phyloP scores from a whole-genome alignment of 768 basidiomycete species.

The Trametes punicea region DNA sequence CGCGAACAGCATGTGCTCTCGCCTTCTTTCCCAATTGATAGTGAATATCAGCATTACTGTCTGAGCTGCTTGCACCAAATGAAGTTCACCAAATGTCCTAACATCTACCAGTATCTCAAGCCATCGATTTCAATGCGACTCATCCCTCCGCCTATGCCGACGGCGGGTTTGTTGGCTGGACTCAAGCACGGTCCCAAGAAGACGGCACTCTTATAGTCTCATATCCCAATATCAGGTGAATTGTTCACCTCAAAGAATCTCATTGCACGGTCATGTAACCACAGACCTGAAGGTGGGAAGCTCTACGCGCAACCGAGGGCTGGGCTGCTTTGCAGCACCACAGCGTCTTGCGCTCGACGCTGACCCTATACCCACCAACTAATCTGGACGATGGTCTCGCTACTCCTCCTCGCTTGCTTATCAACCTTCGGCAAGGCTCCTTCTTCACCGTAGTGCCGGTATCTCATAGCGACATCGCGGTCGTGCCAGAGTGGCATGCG shows the following conservation, averaged over 20 bases:
- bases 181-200: slow-evolving; percentile 36
- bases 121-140: slow-evolving; percentile 44
- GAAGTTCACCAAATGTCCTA: neutral
- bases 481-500: slow-evolving; percentile 61
- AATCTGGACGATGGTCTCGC: neutral
- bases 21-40: slow-evolving; percentile 66
- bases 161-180: slow-evolving; percentile 59
- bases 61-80: no score
- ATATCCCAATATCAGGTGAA: slow-evolving; percentile 59
- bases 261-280: neutral
- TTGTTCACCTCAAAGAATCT: neutral
- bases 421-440: slow-evolving; percentile 67
- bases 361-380: slow-evolving; percentile 54
- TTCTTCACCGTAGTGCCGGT: slow-evolving; percentile 68
- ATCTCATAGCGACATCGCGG: neutral
- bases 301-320: slow-evolving; percentile 72
- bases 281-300: slow-evolving; percentile 55
- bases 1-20: slow-evolving; percentile 82
- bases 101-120: slow-evolving; percentile 41
- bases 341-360: slow-evolving; percentile 58
- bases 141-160: slow-evolving; percentile 74
- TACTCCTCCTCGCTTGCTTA: slow-evolving; percentile 45
- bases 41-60: slow-evolving; percentile 40
- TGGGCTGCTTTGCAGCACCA: slow-evolving; percentile 88
- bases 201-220: slow-evolving; percentile 56